These are phyloP conservation scores for Cordyceps cicadae DNA, from an alignment of 2,329 filamentous ascomycete species.

Conservation along the genomic window DNA sequence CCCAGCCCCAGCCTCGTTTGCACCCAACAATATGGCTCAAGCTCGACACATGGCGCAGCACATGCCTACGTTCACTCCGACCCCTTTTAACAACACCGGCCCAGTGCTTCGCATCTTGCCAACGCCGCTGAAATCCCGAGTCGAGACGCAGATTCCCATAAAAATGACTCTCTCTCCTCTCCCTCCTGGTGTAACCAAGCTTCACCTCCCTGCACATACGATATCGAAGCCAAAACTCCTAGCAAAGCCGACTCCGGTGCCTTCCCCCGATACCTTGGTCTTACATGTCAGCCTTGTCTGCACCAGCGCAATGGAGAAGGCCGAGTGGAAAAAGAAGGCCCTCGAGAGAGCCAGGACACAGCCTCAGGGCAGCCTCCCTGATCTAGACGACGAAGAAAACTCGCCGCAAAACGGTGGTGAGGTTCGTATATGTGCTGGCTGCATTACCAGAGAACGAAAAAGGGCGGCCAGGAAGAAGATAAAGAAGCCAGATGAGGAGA, in stretches of 20 bases:
- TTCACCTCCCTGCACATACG: conserved; percentile 81
- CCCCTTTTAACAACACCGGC: conserved; percentile 23
- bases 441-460: conserved; percentile 85
- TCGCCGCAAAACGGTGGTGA: conserved; percentile 85
- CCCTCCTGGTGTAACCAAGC: conserved; percentile 64
- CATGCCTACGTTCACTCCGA: conserved; percentile 19
- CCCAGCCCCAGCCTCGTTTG: conserved; percentile 20
- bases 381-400: conserved; percentile 51
- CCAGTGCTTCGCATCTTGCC: conserved; percentile 53
- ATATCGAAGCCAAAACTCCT: conserved; percentile 92
- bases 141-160: conserved; percentile 93
- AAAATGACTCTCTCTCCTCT: conserved; percentile 69
- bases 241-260: conserved; percentile 59
- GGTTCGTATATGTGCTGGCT: conserved; percentile 84
- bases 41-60: conserved; percentile 25
- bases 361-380: conserved; percentile 28
- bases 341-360: conserved; percentile 45
- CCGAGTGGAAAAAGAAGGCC: conserved; percentile 57
- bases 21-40: conserved; percentile 18
- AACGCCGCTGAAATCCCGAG: conserved; percentile 74
- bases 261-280: conserved; percentile 66
- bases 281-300: conserved; percentile 78
- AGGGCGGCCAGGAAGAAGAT: conserved; percentile 86
- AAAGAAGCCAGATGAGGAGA: conserved; percentile 87
- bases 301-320: conserved; percentile 80